phyloP scores from a whole-genome alignment of 306 rosid genomes.

The Cyamopsis tetragonoloba region DNA sequence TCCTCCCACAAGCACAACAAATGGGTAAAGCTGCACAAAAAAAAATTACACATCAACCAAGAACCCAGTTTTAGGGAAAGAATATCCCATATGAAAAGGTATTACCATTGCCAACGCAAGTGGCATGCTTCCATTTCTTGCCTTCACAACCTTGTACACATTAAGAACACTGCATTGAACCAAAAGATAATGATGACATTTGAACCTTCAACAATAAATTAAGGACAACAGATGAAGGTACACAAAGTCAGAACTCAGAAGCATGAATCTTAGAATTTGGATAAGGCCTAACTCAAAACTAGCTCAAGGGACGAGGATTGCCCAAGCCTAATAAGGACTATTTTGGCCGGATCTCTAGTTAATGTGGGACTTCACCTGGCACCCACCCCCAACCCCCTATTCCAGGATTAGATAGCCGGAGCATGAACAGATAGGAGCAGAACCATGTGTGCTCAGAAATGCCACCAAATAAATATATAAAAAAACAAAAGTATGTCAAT shows the following conservation, averaged over 20 bases:
- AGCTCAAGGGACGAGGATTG: too few relatives aligned
- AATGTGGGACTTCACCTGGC: too few relatives aligned
- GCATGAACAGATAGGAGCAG: too few relatives aligned
- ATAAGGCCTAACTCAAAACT: too few relatives aligned
- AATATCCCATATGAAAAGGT: not conserved
- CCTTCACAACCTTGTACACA: conserved; percentile 76
- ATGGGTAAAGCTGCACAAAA: conserved; percentile 74
- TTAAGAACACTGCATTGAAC: conserved; percentile 60
- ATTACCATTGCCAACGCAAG: conserved; percentile 90
- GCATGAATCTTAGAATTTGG: too few relatives aligned
- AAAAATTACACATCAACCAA: conserved; percentile 20
- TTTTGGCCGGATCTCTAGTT: too few relatives aligned
- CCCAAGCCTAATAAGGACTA: too few relatives aligned
- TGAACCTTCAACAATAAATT: conserved; percentile 20
- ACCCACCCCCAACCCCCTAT: too few relatives aligned
- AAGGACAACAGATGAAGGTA: not conserved
- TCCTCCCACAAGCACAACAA: conserved; percentile 68
- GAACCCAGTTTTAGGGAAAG: conserved; percentile 13
- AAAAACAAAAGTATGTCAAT: not conserved
- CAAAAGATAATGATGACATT: conserved; percentile 24
- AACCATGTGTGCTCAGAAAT: not conserved
- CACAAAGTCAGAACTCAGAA: too few relatives aligned
- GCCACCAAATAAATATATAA: not conserved
- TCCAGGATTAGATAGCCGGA: too few relatives aligned
- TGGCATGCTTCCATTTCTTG: conserved; percentile 71